Percentiles rank a stretch among this genome's conserved stretches.
phyloP scores from a whole-genome alignment of 768 basidiomycete genomes.

The Wakefieldia striispora region DNA sequence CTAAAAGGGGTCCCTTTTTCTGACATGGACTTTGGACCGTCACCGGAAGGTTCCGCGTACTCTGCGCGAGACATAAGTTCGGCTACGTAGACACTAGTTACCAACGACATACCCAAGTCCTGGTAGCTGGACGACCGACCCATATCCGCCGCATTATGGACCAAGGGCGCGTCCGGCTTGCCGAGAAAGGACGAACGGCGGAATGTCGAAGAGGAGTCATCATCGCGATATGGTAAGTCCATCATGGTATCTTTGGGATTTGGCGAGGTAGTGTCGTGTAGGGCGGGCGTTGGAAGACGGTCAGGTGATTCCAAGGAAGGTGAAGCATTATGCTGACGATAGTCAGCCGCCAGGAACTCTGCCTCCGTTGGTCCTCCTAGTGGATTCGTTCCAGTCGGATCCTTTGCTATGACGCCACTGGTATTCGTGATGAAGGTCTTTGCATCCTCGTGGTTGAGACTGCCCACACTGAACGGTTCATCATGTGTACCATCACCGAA shows the following conservation, averaged over 20 bases:
- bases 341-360: constrained; percentile 26
- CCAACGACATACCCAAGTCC: constrained; percentile 47
- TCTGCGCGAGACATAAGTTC: constrained; percentile 39
- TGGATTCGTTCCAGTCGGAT: constrained; percentile 4
- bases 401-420: constrained; percentile 18
- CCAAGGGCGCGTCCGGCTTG: constrained; percentile 37
- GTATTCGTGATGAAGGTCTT: constrained; percentile 20
- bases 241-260: constrained; percentile 4
- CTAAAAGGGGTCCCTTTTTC: constrained; percentile 43
- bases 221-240: constrained; percentile 23
- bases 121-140: constrained; percentile 42
- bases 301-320: constrained; percentile 13
- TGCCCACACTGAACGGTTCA: constrained; percentile 19
- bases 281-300: constrained; percentile 19
- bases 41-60: constrained; percentile 55
- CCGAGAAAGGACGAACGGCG: constrained; percentile 17
- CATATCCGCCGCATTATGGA: constrained; percentile 44
- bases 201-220: constrained; percentile 11
- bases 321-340: constrained; percentile 20
- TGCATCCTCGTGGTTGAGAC: constrained; percentile 15
- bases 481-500: constrained; percentile 25
- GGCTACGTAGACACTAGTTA: background rate
- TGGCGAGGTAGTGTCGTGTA: constrained; percentile 1
- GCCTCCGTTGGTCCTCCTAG: constrained; percentile 18
- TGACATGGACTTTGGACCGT: constrained; percentile 22